These are phyloP conservation scores for Komagataella populi DNA, from an alignment of 805 yeast species.

Conservation along the genomic window DNA sequence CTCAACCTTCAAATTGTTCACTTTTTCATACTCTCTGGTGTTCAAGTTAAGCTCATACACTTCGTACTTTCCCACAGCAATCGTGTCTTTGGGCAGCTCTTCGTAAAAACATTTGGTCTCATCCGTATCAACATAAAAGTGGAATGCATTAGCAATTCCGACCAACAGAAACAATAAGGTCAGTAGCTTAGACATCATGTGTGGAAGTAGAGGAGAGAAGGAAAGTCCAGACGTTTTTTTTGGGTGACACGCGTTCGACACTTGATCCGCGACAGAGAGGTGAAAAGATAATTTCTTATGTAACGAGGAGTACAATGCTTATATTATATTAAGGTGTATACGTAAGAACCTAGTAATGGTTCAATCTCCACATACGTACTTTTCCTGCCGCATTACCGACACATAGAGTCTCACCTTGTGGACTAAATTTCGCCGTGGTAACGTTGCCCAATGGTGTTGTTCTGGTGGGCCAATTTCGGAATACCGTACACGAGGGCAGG, in stretches of 20 bases:
- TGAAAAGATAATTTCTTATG: background rate
- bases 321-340: background rate
- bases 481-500: constrained; percentile 75
- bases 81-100: constrained; percentile 63
- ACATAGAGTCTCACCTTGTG: constrained; percentile 70
- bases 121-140: constrained; percentile 68
- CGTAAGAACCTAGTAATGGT: constrained; percentile 42
- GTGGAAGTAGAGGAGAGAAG: background rate
- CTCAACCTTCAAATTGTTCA: constrained; percentile 43
- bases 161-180: background rate
- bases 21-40: constrained; percentile 32
- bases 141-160: constrained; percentile 32
- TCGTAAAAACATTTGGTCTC: constrained; percentile 75
- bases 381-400: constrained; percentile 87
- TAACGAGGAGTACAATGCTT: background rate
- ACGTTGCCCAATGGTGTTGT: constrained; percentile 96
- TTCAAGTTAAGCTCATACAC: constrained; percentile 46
- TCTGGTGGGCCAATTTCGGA: constrained; percentile 93
- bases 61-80: constrained; percentile 68
- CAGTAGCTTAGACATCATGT: background rate
- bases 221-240: background rate
- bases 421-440: constrained; percentile 66
- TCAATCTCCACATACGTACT: constrained; percentile 78
- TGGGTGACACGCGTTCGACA: background rate
- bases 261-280: background rate